Percentiles rank a stretch among this genome's conserved stretches.
Conservation (phyloP, 2,329 filamentous ascomycete genomes). For the Xylariaceae sp. region DNA sequence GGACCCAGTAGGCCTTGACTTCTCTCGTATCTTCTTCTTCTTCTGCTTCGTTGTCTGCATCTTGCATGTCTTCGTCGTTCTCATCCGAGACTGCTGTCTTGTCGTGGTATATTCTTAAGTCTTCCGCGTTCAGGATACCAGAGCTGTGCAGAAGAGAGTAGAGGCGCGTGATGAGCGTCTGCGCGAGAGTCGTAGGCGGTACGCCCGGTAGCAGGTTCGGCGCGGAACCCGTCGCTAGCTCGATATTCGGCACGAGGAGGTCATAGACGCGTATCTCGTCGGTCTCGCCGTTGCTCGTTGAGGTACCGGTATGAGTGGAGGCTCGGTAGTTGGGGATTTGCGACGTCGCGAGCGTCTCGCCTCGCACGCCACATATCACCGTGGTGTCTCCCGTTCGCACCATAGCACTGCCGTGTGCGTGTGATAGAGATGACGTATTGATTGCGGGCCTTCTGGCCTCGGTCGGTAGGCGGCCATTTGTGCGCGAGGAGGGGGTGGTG, state of each 20-base stretch:
- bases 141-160: constrained; percentile 70
- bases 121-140: constrained; percentile 57
- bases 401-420: constrained; percentile 85
- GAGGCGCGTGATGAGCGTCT: constrained; percentile 77
- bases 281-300: constrained; percentile 32
- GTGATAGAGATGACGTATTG: constrained; percentile 78
- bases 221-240: constrained; percentile 84
- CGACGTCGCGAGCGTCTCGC: constrained; percentile 70
- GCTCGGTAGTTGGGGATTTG: constrained; percentile 66
- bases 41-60: constrained; percentile 24
- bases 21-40: constrained; percentile 28
- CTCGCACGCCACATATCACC: constrained; percentile 88
- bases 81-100: constrained; percentile 22
- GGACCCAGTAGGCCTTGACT: constrained; percentile 84
- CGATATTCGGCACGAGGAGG: constrained; percentile 87
- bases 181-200: constrained; percentile 72
- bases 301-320: constrained; percentile 17
- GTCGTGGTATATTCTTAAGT: constrained; percentile 63
- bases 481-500: constrained; percentile 55
- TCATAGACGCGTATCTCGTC: constrained; percentile 56
- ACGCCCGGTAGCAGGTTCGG: constrained; percentile 80
- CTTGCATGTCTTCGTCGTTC: constrained; percentile 32
- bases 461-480: constrained; percentile 70
- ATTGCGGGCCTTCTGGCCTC: constrained; percentile 68
- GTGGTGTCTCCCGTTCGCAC: constrained; percentile 86